Conservation (phyloP, 1,284 basidiomycete genomes). For the Golubevia pallescens region DNA sequence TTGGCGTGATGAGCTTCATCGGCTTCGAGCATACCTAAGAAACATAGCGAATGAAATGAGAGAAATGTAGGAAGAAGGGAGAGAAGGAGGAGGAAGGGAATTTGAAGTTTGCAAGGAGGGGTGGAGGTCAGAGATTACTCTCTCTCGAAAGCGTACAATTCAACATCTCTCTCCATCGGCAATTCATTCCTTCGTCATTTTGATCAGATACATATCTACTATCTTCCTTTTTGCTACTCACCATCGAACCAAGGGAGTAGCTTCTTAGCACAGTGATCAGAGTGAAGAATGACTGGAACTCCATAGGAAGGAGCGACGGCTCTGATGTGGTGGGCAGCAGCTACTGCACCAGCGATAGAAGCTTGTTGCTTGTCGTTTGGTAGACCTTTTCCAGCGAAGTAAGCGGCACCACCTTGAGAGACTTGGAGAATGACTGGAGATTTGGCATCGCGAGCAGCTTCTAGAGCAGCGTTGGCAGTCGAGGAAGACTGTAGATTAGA, state of each 20-base stretch:
- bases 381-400: conserved; percentile 96
- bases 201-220: background rate
- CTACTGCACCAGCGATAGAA: conserved; percentile 88
- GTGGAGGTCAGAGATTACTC: too few species aligned
- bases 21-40: conserved; percentile 84
- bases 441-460: conserved; percentile 75
- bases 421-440: conserved; percentile 97
- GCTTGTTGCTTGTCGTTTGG: conserved; percentile 94
- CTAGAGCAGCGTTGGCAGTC: conserved; percentile 57
- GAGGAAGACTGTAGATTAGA: conserved; percentile 32
- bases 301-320: conserved; percentile 75
- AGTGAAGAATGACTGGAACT: conserved; percentile 91
- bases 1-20: too few species aligned
- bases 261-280: conserved; percentile 98
- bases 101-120: too few species aligned
- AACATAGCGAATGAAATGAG: background rate
- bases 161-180: background rate
- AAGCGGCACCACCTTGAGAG: conserved; percentile 94
- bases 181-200: background rate
- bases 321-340: conserved; percentile 91
- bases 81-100: too few species aligned
- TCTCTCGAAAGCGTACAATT: background rate
- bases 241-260: conserved; percentile 98
- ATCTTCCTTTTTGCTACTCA: conserved; percentile 6
- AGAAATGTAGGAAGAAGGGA: background rate